Conservation (phyloP, 495 filamentous ascomycete genomes). For the Astrocystis sublimbata region DNA sequence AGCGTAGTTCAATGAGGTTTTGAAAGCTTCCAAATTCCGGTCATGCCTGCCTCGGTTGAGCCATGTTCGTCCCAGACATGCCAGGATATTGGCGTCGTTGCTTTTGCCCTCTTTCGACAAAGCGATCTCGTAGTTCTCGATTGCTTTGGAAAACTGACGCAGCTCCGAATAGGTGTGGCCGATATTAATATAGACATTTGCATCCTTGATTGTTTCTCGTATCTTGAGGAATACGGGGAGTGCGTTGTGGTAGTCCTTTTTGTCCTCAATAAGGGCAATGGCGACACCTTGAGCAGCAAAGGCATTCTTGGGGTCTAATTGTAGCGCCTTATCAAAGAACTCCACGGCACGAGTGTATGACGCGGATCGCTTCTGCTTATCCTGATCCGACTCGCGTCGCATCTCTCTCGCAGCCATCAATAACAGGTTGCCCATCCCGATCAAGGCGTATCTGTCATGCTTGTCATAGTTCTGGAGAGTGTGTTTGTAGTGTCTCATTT, state of each 20-base stretch:
- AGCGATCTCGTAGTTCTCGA: constrained; percentile 93
- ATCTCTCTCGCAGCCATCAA: constrained; percentile 87
- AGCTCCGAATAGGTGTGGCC: constrained; percentile 90
- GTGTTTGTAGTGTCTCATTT: constrained; percentile 93
- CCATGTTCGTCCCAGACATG: constrained; percentile 95
- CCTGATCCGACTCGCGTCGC: constrained; percentile 81
- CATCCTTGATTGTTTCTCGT: constrained; percentile 82
- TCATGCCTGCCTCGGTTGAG: constrained; percentile 82
- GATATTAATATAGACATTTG: constrained; percentile 84
- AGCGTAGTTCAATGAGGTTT: constrained; percentile 83
- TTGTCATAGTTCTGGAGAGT: constrained; percentile 92
- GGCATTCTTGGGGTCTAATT: constrained; percentile 88
- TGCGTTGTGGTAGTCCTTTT: constrained; percentile 76
- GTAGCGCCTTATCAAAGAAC: constrained; percentile 96
- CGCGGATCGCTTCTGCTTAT: constrained; percentile 84
- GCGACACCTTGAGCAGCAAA: constrained; percentile 95
- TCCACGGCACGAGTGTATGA: constrained; percentile 90
- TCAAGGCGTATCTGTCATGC: constrained; percentile 91
- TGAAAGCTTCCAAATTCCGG: constrained; percentile 74
- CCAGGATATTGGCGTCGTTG: constrained; percentile 77
- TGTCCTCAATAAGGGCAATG: constrained; percentile 91
- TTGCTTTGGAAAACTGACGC: constrained; percentile 81
- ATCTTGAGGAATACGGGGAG: constrained; percentile 86
- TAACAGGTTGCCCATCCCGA: constrained; percentile 94
- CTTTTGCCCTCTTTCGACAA: constrained; percentile 74